These are phyloP conservation scores for Geotrichum restrictum DNA, from an alignment of 1,139 yeast genomes.

Conservation along the genomic window DNA sequence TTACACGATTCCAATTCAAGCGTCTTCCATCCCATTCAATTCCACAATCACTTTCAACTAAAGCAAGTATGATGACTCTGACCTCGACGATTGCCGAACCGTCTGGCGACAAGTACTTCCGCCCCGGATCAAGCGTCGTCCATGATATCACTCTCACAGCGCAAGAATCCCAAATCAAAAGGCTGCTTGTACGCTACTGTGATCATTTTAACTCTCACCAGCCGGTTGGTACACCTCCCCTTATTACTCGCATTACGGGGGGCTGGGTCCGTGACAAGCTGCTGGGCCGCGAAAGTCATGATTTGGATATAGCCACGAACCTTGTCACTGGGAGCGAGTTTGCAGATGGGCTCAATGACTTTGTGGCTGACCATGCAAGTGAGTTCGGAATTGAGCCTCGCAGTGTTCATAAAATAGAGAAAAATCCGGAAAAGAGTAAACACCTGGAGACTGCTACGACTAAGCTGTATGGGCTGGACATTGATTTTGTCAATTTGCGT, in stretches of 20 bases:
- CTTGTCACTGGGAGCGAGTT: conserved; percentile 78
- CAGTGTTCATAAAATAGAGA: conserved; percentile 73
- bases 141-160: conserved; percentile 41
- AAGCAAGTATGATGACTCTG: neutral
- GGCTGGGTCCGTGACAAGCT: conserved; percentile 98
- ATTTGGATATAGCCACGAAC: conserved; percentile 87
- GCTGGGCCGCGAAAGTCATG: conserved; percentile 73
- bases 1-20: no score
- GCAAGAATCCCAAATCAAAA: conserved; percentile 48
- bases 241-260: conserved; percentile 81
- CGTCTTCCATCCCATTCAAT: neutral
- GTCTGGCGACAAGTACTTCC: neutral
- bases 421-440: conserved; percentile 91
- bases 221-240: conserved; percentile 26
- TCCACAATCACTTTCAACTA: neutral
- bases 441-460: conserved; percentile 97
- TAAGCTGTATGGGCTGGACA: conserved; percentile 69
- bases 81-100: neutral
- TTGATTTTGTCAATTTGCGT: conserved; percentile 88
- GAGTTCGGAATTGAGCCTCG: conserved; percentile 48
- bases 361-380: conserved; percentile 37
- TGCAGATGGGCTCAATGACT: conserved; percentile 61
- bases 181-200: conserved; percentile 41
- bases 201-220: conserved; percentile 25
- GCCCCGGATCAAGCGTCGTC: conserved; percentile 10